Base-by-base conservation (phyloP, 352 stramenopile genomes). In the Globisporangium paddicum region DNA sequence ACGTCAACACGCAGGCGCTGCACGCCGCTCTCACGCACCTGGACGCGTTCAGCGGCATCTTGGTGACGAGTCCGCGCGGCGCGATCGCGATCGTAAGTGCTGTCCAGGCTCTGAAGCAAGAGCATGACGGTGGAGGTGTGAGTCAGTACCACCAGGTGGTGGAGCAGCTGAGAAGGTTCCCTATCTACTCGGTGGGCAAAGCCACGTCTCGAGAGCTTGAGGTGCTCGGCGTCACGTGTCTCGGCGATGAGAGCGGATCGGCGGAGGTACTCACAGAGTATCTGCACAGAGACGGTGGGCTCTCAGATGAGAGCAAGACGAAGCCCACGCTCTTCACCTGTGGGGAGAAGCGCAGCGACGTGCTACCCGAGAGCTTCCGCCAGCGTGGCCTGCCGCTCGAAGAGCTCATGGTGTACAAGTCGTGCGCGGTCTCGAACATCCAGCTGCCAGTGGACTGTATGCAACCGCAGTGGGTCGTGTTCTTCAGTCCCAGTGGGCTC, bases 401-500 rank as follows among this genome's bases (percentile, higher is more conserved):
- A 56, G 75, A 94, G 64, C 67, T 94, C 32, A 52, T 73, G 0
- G 85, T 92, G 25, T 94, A 94, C 55, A 58, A 68, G 19, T 86
- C 79, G 28, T 79, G 72, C 49, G 50, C 74, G 2, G 66, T 89
- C 10, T 48, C 72, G n/a, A 65, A 72, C 19, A 66, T 92, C 6
- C 49, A 62, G 32, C 46, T 92, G 34, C 75, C 82, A 37, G 41
- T 55, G 13, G 64, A 55, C 41, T 78, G 70, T 28, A 51, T 47
- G 10, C 56, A 64, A 25, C 82, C 80, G 7, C 57, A 82, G 13
- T 94, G 85, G 85, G 65, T 92, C 30, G 82, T 78, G 16, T 92
- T 87, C 67, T 94, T 94, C 58, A 94, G 85, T 58, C 85, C 85
- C 0, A 94, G 85, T 38, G 85, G 85, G 3, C 66, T 94, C 5